Evolutionary conservation across 345 rosid genomes (phyloP).

Genomic region (Triadica sebifera): DNA sequence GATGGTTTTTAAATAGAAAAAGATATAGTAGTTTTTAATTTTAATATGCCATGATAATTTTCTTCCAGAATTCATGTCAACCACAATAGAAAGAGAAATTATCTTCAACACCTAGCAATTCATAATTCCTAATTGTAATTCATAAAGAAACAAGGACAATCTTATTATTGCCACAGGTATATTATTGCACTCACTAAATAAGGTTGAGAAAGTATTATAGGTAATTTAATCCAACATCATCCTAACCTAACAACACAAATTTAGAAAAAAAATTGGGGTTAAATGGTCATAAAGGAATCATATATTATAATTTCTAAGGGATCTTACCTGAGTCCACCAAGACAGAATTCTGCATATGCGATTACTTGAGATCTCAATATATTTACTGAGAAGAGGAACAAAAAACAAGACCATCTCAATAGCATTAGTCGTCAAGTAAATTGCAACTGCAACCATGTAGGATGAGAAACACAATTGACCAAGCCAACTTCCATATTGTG

Average conservation of each 20-base stretch:
- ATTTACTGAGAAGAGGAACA: slow-evolving; percentile 77
- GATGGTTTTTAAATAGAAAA: neutral
- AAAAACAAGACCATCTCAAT: slow-evolving; percentile 78
- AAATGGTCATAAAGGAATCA: neutral
- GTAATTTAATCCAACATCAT: neutral
- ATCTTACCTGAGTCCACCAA: slow-evolving; percentile 85
- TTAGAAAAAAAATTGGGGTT: neutral
- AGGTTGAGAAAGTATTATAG: neutral
- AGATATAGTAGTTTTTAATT: neutral
- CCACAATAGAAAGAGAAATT: neutral
- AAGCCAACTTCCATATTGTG: slow-evolving; percentile 62
- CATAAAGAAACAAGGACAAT: neutral
- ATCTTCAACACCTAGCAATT: neutral
- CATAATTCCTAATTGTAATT: neutral
- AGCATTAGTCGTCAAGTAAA: slow-evolving; percentile 66
- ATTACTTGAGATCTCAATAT: slow-evolving; percentile 73
- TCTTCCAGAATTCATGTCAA: neutral
- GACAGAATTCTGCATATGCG: slow-evolving; percentile 51
- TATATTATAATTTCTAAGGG: neutral
- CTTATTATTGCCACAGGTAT: neutral
- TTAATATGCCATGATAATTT: neutral
- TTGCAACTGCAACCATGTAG: slow-evolving; percentile 74
- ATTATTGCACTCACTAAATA: neutral
- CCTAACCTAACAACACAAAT: neutral
- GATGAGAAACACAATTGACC: slow-evolving; percentile 79